Conservation (phyloP, 495 filamentous ascomycete genomes). For the Letharia columbiana region DNA sequence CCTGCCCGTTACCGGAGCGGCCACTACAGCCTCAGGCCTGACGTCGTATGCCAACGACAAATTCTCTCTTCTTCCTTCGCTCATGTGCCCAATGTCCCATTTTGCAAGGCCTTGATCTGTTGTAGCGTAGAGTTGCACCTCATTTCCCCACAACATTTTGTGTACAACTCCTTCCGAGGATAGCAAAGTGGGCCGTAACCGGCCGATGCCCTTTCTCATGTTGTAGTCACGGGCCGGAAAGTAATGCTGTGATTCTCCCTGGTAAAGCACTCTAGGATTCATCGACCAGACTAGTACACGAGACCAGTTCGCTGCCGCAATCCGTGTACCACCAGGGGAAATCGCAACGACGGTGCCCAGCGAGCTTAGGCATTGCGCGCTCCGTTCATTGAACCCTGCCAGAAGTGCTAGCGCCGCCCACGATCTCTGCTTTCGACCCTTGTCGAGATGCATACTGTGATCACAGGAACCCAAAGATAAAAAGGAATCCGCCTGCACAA, state of each 20-base stretch:
- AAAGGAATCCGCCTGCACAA: conserved; percentile 31
- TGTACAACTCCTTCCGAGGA: conserved; percentile 22
- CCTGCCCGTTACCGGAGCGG: not conserved
- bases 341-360: conserved; percentile 38
- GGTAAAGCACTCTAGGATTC: conserved; percentile 31
- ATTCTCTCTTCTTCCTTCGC: conserved; percentile 15
- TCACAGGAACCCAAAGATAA: conserved; percentile 27
- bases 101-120: conserved; percentile 41
- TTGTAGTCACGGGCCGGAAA: conserved; percentile 25
- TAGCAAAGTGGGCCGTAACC: conserved; percentile 21
- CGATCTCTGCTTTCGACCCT: conserved; percentile 32
- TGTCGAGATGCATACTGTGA: conserved; percentile 38
- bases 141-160: conserved; percentile 33
- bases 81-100: conserved; percentile 30
- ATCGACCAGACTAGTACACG: conserved; percentile 40
- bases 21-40: conserved; percentile 15
- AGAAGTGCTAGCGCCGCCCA: conserved; percentile 38
- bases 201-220: conserved; percentile 17
- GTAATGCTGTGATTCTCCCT: conserved; percentile 23
- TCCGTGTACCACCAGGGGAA: conserved; percentile 33
- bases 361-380: conserved; percentile 29
- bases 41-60: conserved; percentile 21
- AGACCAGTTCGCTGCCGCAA: conserved; percentile 42
- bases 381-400: conserved; percentile 30
- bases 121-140: conserved; percentile 37